Conservation (phyloP, 768 basidiomycete genomes). For the Cystofilobasidium ferigula region DNA sequence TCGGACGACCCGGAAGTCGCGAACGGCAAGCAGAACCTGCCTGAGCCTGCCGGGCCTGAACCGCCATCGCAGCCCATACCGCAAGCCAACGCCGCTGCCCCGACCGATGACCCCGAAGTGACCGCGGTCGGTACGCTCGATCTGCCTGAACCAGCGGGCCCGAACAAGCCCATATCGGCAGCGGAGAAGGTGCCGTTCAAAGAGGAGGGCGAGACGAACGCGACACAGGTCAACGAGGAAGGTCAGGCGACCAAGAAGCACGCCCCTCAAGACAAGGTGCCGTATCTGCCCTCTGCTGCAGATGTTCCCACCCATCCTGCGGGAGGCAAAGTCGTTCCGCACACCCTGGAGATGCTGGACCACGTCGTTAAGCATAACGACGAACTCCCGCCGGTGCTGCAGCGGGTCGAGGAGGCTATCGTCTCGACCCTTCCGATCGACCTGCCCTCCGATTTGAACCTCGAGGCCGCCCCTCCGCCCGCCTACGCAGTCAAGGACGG, state of each 20-base stretch:
- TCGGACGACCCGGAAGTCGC: not conserved
- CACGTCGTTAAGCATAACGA: not conserved
- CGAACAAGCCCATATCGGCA: not conserved
- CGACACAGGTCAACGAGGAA: not conserved
- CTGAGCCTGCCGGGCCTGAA: not conserved
- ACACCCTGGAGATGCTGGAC: not conserved
- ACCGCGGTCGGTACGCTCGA: not conserved
- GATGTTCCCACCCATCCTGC: not conserved
- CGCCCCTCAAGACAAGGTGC: not conserved
- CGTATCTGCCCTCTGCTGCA: not conserved
- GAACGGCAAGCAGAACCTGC: not conserved
- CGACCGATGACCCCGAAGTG: not conserved
- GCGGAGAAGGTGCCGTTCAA: not conserved
- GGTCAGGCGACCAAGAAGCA: constrained; percentile 7
- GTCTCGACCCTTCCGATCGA: not conserved
- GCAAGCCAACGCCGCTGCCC: not conserved
- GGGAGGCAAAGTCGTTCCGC: not conserved
- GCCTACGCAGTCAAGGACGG: not conserved
- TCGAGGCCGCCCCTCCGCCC: constrained; percentile 7
- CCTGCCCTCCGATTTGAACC: constrained; percentile 2
- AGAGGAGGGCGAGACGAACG: not conserved
- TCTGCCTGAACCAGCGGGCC: not conserved
- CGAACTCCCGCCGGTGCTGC: not conserved
- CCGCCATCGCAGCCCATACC: not conserved
- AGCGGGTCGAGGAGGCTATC: not conserved